Conservation (phyloP, 306 rosid genomes). For the Glycine latifolia region DNA sequence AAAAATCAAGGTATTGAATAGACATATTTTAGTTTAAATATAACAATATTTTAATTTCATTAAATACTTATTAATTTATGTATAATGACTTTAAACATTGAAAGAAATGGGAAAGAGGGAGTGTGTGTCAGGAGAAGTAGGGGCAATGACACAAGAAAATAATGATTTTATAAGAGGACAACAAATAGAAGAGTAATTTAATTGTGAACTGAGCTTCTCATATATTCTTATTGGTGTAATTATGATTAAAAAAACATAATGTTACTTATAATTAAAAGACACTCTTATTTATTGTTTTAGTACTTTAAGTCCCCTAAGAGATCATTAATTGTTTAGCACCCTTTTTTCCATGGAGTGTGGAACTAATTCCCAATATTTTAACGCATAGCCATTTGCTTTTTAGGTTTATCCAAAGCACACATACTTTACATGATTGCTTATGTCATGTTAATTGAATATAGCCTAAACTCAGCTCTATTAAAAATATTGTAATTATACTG, state of each 20-base stretch:
- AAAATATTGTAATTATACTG: neutral
- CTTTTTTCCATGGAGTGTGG: neutral
- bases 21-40: too few relatives aligned
- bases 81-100: too few relatives aligned
- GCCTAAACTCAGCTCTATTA: neutral
- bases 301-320: too few relatives aligned
- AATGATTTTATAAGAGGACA: too few relatives aligned
- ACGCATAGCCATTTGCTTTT: constrained; percentile 1
- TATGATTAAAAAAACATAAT: neutral
- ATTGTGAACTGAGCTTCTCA: neutral
- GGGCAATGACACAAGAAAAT: too few relatives aligned
- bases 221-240: neutral
- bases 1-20: too few relatives aligned
- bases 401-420: neutral
- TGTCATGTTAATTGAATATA: neutral
- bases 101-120: too few relatives aligned
- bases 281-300: neutral
- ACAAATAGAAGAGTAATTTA: too few relatives aligned
- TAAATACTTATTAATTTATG: too few relatives aligned
- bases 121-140: too few relatives aligned
- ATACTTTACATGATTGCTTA: constrained; percentile 6
- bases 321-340: too few relatives aligned
- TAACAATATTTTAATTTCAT: too few relatives aligned
- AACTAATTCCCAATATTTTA: neutral
- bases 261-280: neutral